These are phyloP conservation scores for Phytophthora kernoviae DNA, from an alignment of 352 stramenopile genomes.

Conservation along the genomic window DNA sequence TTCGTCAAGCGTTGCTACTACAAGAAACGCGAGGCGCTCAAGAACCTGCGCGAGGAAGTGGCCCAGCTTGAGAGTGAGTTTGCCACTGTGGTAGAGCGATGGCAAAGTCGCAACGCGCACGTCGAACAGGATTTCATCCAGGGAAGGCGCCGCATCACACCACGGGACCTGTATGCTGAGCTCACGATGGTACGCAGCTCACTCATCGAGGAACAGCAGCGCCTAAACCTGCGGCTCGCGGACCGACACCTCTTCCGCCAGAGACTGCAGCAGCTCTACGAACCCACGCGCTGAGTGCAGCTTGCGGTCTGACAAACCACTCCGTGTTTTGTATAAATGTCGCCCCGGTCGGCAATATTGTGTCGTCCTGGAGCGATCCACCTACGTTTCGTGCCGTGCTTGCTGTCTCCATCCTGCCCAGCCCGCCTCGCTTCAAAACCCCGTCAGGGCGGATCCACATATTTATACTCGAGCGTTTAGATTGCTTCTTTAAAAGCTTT, in stretches of 20 bases:
- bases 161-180: constrained; percentile 46
- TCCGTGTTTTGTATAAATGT: constrained; percentile 28
- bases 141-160: constrained; percentile 36
- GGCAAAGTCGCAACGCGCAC: constrained; percentile 38
- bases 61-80: constrained; percentile 43
- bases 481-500: background rate
- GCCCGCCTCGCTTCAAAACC: no score
- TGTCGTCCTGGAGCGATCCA: constrained; percentile 15
- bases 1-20: constrained; percentile 86
- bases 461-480: constrained; percentile 27
- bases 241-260: constrained; percentile 51
- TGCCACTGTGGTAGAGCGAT: constrained; percentile 32
- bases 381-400: background rate
- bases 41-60: constrained; percentile 47
- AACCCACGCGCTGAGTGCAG: constrained; percentile 36
- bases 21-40: constrained; percentile 65
- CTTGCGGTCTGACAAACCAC: constrained; percentile 10
- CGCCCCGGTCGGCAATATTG: constrained; percentile 7
- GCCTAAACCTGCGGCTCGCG: constrained; percentile 41
- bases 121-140: constrained; percentile 32
- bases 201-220: constrained; percentile 50
- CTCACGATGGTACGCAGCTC: constrained; percentile 42
- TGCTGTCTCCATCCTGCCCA: constrained; percentile 5
- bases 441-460: constrained; percentile 11
- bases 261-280: constrained; percentile 49